These are phyloP conservation scores for Phytophthora chlamydospora DNA, from an alignment of 352 stramenopile genomes.

Conservation along the genomic window DNA sequence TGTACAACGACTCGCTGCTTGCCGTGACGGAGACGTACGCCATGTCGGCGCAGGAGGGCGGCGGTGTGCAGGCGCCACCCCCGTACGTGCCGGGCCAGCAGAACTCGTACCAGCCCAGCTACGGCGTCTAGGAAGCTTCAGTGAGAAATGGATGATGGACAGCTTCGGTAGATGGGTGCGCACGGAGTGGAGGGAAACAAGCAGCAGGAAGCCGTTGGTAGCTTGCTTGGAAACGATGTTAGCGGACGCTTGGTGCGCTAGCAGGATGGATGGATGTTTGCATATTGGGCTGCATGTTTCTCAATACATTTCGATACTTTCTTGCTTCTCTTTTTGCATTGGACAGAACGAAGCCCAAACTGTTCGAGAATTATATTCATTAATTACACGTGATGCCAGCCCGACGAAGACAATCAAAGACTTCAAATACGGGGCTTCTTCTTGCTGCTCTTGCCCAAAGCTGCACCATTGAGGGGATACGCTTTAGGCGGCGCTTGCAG, in stretches of 20 bases:
- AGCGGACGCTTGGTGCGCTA: conserved; percentile 6
- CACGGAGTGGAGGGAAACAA: conserved; percentile 20
- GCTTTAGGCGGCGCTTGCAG: conserved; percentile 39
- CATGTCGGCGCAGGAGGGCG: conserved; percentile 73
- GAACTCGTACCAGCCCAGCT: conserved; percentile 91
- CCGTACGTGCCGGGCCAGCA: conserved; percentile 90
- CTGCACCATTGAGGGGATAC: conserved; percentile 13
- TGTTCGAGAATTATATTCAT: conserved; percentile 14
- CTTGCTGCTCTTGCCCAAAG: too few relatives aligned
- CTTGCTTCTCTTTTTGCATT: too few relatives aligned
- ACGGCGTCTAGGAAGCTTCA: conserved; percentile 64
- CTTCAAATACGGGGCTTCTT: too few relatives aligned
- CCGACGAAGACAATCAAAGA: too few relatives aligned
- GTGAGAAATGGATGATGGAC: conserved; percentile 19
- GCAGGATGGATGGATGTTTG: conserved; percentile 24
- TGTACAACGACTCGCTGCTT: conserved; percentile 91
- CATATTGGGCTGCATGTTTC: conserved; percentile 36
- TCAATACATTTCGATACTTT: conserved; percentile 32
- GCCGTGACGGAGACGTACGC: conserved; percentile 88
- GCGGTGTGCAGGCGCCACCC: conserved; percentile 62
- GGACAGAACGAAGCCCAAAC: not conserved
- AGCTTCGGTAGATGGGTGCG: conserved; percentile 10
- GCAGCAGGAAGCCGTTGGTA: conserved; percentile 35
- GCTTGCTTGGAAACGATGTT: conserved; percentile 34
- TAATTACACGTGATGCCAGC: conserved; percentile 18